These are phyloP conservation scores for Erucastrum elatum DNA, from an alignment of 345 rosid species.

Conservation along the genomic window DNA sequence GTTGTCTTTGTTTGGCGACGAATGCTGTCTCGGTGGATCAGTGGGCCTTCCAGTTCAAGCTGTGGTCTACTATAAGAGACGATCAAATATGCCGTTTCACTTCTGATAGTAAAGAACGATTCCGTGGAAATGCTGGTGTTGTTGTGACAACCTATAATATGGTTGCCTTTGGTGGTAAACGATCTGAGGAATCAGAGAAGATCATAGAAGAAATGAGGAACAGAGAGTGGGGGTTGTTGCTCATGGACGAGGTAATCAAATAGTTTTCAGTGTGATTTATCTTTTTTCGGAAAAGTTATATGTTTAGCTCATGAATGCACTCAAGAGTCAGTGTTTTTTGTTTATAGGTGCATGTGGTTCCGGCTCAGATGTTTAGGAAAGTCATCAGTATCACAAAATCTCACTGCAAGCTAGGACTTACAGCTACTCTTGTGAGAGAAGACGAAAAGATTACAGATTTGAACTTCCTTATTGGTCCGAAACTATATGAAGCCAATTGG, in stretches of 20 bases:
- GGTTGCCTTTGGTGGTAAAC: constrained; percentile 99
- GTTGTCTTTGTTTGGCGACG: constrained; percentile 96
- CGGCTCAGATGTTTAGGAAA: constrained; percentile 98
- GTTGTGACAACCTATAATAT: constrained; percentile 95
- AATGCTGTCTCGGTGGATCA: constrained; percentile 99
- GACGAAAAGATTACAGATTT: constrained; percentile 98
- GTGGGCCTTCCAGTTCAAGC: constrained; percentile 92
- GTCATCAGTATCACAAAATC: constrained; percentile 96
- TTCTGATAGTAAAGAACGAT: constrained; percentile 95
- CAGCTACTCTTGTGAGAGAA: constrained; percentile 99
- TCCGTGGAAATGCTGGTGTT: constrained; percentile 96
- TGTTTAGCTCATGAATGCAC: background rate
- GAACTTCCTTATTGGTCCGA: constrained; percentile 98
- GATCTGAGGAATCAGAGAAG: constrained; percentile 97
- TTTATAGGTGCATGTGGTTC: constrained; percentile 91
- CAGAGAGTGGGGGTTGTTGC: constrained; percentile 97
- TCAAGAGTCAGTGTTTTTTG: background rate
- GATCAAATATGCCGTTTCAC: constrained; percentile 93
- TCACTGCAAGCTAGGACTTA: constrained; percentile 98
- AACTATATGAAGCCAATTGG: constrained; percentile 98
- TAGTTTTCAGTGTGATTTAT: background rate
- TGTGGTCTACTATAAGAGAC: constrained; percentile 91
- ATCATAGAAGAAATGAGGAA: constrained; percentile 95
- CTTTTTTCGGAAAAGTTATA: background rate
- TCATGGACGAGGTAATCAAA: constrained; percentile 93